These are phyloP conservation scores for Rubus parviflorus DNA, from an alignment of 306 rosid species.

Conservation along the genomic window DNA sequence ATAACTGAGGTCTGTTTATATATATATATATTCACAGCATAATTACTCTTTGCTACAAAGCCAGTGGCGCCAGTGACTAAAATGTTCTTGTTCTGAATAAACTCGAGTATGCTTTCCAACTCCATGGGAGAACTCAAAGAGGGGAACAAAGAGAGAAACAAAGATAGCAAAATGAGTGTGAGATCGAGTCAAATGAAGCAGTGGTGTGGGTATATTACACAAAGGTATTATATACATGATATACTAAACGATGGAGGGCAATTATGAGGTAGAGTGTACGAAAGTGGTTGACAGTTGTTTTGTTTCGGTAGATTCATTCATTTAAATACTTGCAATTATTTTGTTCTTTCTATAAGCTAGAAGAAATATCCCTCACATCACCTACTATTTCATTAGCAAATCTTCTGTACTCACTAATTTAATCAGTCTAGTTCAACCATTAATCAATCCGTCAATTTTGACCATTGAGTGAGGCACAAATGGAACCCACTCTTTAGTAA, in stretches of 20 bases:
- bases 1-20: not conserved
- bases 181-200: not conserved
- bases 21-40: too few relatives aligned
- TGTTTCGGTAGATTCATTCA: not conserved
- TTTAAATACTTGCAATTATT: not conserved
- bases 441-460: too few relatives aligned
- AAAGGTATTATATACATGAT: not conserved
- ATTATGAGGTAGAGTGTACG: slow-evolving; percentile 11
- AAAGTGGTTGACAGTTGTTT: slow-evolving; percentile 11
- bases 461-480: too few relatives aligned
- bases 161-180: slow-evolving; percentile 2
- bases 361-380: not conserved
- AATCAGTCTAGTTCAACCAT: too few relatives aligned
- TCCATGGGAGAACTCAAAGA: slow-evolving; percentile 45
- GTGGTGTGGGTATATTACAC: not conserved
- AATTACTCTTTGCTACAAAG: slow-evolving; percentile 66
- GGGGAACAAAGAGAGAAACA: not conserved
- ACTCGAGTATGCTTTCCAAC: slow-evolving; percentile 53
- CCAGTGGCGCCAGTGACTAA: slow-evolving; percentile 70
- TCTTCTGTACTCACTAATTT: too few relatives aligned
- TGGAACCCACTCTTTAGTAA: too few relatives aligned
- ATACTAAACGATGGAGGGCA: not conserved
- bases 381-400: too few relatives aligned
- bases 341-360: not conserved
- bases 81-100: slow-evolving; percentile 55